Evolutionary conservation across 768 basidiomycete species (phyloP), one percentile per base, ranked within the genome.

Genomic region (Heimioporus sp.): DNA sequence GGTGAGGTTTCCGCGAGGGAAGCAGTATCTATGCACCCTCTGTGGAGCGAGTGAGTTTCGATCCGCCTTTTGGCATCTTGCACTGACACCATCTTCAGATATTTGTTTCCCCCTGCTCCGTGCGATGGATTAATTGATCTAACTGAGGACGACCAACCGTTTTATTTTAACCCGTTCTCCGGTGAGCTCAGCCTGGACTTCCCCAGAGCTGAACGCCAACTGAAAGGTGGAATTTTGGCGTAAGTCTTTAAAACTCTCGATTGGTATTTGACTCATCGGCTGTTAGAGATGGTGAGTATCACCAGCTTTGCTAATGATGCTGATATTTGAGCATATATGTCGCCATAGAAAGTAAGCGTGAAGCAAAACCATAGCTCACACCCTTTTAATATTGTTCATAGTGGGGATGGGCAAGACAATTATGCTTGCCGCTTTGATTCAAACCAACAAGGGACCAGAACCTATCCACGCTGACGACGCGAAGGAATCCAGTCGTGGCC

Each of bases 361-460:
- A 19, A 49, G 17, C 19, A 39, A 46, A 57, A 38, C 44, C 41
- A 45, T 36, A n/a, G 19, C 16, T 20, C 50, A 10, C 34, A 36
- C 39, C 46, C 12, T 55, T 28, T 13, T 58, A 42, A 51, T 45
- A 30, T 21, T 49, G 53, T 48, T 56, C 11, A 39, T 48, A 92
- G 90, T 94, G 92, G 92, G 92, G n/a, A 88, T 95, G 83, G 92
- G 92, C 8, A 95, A 95, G 72, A 92, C 92, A 1, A 93, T 94
- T 57, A 94, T 94, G 90, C 69, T 97, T 32, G 90, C 93, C 2
- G 85, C 92, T 10, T 80, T 97, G 46, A 88, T 97, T 21, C 93
- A 95, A 55, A 85, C 82, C 11, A 91, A 87, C 57, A 80, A 77
- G 42, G 79, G 73, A 6, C 69, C 75, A 4, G 76, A 82, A 19